Evolutionary conservation across 768 basidiomycete species (phyloP).

Genomic region (Kwoniella botswanensis): DNA sequence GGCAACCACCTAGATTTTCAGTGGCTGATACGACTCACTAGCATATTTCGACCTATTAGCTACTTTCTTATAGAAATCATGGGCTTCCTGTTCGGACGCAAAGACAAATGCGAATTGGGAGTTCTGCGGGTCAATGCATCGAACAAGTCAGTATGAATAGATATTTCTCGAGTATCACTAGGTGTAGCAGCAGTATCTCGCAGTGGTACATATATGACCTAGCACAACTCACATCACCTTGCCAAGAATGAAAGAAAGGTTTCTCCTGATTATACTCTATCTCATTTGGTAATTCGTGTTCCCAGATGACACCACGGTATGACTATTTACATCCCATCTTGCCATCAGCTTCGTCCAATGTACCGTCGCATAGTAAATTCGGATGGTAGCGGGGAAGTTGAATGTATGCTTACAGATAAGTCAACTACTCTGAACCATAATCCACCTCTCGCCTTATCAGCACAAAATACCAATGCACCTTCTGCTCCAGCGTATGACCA

Average conservation of each 20-base stretch:
- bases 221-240: constrained; percentile 77
- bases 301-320: constrained; percentile 87
- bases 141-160: not conserved
- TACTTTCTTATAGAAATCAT: constrained; percentile 83
- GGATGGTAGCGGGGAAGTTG: not conserved
- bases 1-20: not conserved
- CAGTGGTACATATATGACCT: not conserved
- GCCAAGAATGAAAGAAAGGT: constrained; percentile 89
- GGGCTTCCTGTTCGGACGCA: constrained; percentile 81
- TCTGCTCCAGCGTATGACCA: constrained; percentile 90
- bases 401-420: constrained; percentile 59
- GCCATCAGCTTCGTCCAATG: not conserved
- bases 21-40: constrained; percentile 49
- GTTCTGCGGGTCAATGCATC: constrained; percentile 62
- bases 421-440: constrained; percentile 81
- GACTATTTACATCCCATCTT: constrained; percentile 60
- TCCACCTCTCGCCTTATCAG: constrained; percentile 66
- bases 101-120: constrained; percentile 93
- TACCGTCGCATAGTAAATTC: not conserved
- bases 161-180: not conserved
- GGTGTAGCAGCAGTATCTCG: too few relatives aligned
- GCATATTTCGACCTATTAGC: constrained; percentile 67
- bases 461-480: constrained; percentile 77
- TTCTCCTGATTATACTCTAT: constrained; percentile 83
- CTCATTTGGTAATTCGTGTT: constrained; percentile 84